A percentile compares a stretch with the other conserved stretches of the same genome.
phyloP scores from a whole-genome alignment of 2,329 filamentous ascomycete genomes.

The Parasarocladium wereldwijsianum region DNA sequence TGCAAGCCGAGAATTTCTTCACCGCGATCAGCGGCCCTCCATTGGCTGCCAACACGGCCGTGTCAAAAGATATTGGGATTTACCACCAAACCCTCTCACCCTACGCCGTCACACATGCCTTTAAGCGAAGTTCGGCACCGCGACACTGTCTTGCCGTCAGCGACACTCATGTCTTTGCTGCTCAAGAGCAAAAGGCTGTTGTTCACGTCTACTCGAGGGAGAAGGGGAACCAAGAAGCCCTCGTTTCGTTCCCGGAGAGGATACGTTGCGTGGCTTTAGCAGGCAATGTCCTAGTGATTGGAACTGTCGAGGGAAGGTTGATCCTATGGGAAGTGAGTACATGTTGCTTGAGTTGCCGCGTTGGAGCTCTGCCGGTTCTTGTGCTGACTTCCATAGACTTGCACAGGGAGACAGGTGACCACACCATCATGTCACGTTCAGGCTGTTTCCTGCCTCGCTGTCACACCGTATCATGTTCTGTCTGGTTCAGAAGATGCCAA shows the following conservation, averaged over 20 bases:
- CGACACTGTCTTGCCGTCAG: conserved; percentile 68
- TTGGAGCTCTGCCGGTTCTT: conserved; percentile 4
- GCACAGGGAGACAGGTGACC: conserved; percentile 61
- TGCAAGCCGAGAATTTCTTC: conserved; percentile 47
- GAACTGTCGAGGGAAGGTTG: conserved; percentile 72
- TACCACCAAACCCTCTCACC: conserved; percentile 75
- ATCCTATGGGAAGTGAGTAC: conserved; percentile 77
- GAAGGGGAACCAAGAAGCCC: conserved; percentile 75
- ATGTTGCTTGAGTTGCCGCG: background rate
- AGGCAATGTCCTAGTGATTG: conserved; percentile 60
- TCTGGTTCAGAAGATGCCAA: conserved; percentile 78
- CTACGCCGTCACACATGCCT: conserved; percentile 57
- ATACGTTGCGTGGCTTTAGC: conserved; percentile 66
- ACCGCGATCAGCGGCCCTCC: conserved; percentile 42
- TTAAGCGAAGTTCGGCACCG: conserved; percentile 85
- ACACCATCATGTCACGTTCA: conserved; percentile 70
- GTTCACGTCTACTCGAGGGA: conserved; percentile 82
- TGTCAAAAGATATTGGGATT: conserved; percentile 70
- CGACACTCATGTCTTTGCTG: conserved; percentile 74
- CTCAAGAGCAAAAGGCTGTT: conserved; percentile 81
- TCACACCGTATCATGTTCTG: conserved; percentile 57
- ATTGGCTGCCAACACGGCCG: conserved; percentile 44
- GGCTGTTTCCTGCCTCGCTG: conserved; percentile 59
- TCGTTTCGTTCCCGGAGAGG: conserved; percentile 75
- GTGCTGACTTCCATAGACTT: conserved; percentile 34